phyloP scores from a whole-genome alignment of 2,329 filamentous ascomycete genomes.

The Aspergillus proliferans region DNA sequence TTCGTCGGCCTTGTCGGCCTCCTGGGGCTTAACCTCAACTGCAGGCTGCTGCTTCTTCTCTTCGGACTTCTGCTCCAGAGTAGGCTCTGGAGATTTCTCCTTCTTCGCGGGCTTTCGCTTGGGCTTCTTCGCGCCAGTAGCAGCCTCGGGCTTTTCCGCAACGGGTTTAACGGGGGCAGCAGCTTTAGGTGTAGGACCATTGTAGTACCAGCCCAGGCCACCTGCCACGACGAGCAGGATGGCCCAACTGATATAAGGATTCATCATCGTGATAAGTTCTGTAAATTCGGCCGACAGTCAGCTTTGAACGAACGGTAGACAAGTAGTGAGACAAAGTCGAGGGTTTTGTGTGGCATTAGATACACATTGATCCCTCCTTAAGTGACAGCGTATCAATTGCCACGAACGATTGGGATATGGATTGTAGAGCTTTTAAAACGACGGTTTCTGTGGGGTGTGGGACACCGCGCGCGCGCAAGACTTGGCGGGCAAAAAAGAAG shows the following conservation, averaged over 20 bases:
- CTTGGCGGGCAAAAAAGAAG: neutral
- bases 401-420: neutral
- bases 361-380: no score
- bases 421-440: neutral
- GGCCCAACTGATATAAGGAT: slow-evolving; percentile 41
- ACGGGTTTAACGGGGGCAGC: slow-evolving; percentile 24
- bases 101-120: slow-evolving; percentile 35
- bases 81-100: slow-evolving; percentile 15
- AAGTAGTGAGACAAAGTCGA: neutral
- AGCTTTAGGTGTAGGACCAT: slow-evolving; percentile 26
- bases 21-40: slow-evolving; percentile 20
- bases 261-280: slow-evolving; percentile 30
- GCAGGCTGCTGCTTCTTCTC: slow-evolving; percentile 29
- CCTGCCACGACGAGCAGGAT: slow-evolving; percentile 37
- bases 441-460: neutral
- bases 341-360: no score
- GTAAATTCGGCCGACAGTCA: neutral
- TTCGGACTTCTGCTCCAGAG: slow-evolving; percentile 24
- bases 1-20: slow-evolving; percentile 44
- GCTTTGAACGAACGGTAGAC: neutral
- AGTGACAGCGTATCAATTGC: neutral
- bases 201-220: slow-evolving; percentile 39
- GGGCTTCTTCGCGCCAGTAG: slow-evolving; percentile 32
- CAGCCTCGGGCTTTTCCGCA: slow-evolving; percentile 30
- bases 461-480: neutral